Base-by-base conservation (phyloP, 768 basidiomycete species). In the Auriculariales sp. region DNA sequence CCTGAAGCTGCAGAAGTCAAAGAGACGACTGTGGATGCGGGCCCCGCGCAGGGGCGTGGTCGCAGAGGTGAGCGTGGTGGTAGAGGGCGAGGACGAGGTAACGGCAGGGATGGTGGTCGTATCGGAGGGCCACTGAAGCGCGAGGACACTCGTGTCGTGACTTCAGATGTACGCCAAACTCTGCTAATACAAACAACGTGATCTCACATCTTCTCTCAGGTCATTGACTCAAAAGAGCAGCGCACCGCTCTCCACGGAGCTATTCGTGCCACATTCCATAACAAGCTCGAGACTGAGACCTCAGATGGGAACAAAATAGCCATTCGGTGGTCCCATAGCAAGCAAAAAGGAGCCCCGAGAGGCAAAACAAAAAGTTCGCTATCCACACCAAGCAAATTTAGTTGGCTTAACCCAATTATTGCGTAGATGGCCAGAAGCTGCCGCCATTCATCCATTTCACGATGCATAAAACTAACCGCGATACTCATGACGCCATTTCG, bases 401-500 rank as follows among this genome's bases (percentile, higher is more conserved):
- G 9, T 14, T 39, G 9, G n/a, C 10, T 39, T 39, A 9, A n/a
- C 36, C 36, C 22, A 7, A 9, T 17, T 32, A n/a, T 28, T 52
- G 46, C 52, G 47, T 28, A 27, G 24, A 39, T 29, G 15, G 27
- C 9, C 34, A 49, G 6, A 51, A 54, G 24, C 53, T 33, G 27
- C 57, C 55, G 51, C 85, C 83, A 0, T 99, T 86, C 61, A 90
- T 98, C 54, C 92, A 97, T 60, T 95, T 98, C 63, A 95, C 89
- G 1, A 68, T 99, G 29, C 92, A 94, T 61, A 99, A 99, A 66
- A 88, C 92, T 19, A 99, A 99, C 61, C 81, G 95, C 36, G 95
- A 99, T 60, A 95, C 91, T 3, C 92, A 95, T 60, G 95, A 98
- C 59, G 90, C 89, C 2, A 76, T 99, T 19, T 72, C 77, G 1